Base-by-base conservation (phyloP, 176 grass and related monocot species). In the Typha latifolia region DNA sequence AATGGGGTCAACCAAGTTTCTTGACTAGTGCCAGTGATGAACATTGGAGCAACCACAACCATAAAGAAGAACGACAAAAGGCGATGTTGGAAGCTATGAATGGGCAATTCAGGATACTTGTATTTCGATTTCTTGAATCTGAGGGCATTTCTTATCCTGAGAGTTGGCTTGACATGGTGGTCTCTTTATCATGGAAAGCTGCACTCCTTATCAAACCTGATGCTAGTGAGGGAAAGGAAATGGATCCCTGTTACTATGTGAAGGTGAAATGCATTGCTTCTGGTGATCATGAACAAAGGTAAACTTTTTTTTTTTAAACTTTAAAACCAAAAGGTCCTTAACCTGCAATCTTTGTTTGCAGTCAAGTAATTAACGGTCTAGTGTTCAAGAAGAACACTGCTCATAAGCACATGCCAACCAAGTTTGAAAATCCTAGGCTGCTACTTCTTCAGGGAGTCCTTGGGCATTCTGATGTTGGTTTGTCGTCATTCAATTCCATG, bases 241-340 rank as follows among this genome's bases (percentile, higher is more conserved):
- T 99, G 95, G 95, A 99, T 78, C 86, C 89, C 73, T 84, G 86
- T 65, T 87, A 83, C 19, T 99, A 99, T 77, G 85, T 94, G 74
- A 99, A 99, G 84, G 86, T 99, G 69, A 99, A 99, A 73, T 99
- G 89, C 50, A 52, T 99, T 66, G 86, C 95, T 68, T 84, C 89
- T 69, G 95, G 95, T 69, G 74, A 66, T 68, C 86, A 61, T 2
- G 29, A 81, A 62, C 84, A 99, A 81, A 99, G 89, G 95, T 99
- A 77, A 48, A n/a, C 21, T 67, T 4, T 21, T 47, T 61, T 73
- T 29, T 63, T 3, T 0, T 22, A 64, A 3, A 19, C 53, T 19
- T 59, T 59, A 21, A 59, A 43, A 2, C 18, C 18, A 59, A 22
- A 59, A 59, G 53, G 37, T 43, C 4, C 16, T 59, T 11, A 59